Base-by-base conservation (phyloP, 306 rosid species). In the Crataegus laevigata region DNA sequence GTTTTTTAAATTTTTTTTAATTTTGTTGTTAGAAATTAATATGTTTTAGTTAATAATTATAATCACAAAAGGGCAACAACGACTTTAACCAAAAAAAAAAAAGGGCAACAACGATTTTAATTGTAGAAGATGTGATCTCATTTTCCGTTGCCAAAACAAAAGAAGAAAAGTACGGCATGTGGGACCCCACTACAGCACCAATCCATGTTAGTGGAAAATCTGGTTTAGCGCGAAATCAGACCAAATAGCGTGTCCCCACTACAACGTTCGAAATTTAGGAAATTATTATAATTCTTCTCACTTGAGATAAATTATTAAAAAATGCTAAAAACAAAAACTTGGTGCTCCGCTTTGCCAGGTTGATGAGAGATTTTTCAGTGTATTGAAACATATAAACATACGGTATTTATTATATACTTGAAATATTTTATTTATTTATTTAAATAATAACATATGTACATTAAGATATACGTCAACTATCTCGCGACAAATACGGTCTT, bases 211-310 rank as follows among this genome's bases (percentile, higher is more conserved):
- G 69, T 34, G 54, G 62, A 11, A 3, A 28, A 21, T 69, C n/a
- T 11, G 0, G 77, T 19, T 42, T 25, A 52, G 84, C 79, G 69
- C 51, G 73, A 70, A 69, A 36, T 63, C 28, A 29, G 11, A 24
- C 63, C 5, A 60, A 14, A 17, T 65, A 67, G 76, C 55, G 59
- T 60, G 81, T 66, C 69, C 81, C 86, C 83, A 75, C 83, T 36
- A 28, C 71, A 83, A 83, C 86, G 83, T 61, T 83, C 78, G 78
- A 71, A 63, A 63, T 25, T 30, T 30, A 29, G 47, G 32, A 58
- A 21, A 17, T 50, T 50, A 17, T 50, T 50, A 1, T 15, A 28
- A 3, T n/a, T 40, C 21, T 70, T 25, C 51, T 60, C 62, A 7
- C 11, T 1, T 3, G 14, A 60, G 15, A 60, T 4, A 4, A 22